Evolutionary conservation across 805 yeast genomes (phyloP), one percentile per base, ranked within the genome.

Genomic region (Wickerhamiella dianesei): DNA sequence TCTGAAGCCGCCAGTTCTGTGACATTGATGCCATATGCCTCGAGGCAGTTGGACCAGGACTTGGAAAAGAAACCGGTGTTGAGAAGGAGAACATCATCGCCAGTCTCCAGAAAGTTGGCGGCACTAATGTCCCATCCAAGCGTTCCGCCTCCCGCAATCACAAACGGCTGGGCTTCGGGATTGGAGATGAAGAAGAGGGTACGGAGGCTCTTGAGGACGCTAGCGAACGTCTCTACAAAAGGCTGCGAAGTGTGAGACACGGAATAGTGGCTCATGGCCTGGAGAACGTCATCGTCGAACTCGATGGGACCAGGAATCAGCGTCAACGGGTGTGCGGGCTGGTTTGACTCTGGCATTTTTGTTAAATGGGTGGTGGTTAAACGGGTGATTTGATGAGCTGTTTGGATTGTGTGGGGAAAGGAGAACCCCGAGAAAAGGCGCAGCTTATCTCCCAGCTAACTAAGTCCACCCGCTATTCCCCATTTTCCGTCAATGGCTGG

Each of bases 81-180:
- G 51, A 89, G 71, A 22, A 88, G 84, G 55, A 89, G 73, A 4
- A 77, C 89, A 41, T 76, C 73, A 49, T 87, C 95, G 47, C 77
- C 79, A 16, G 67, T 58, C 52, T 65, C 64, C 46, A 85, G 59
- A 54, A 87, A 70, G 66, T 89, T 88, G 32, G 94, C 73, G 21
- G 81, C 94, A 39, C 77, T 80, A 51, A 88, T 69, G 59, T 88
- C 97, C 95, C 96, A 88, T 35, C 97, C 97, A 39, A 88, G 72
- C 18, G 96, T 86, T 48, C 97, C 97, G 1, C 94, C 81, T 40
- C 96, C 97, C 2, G 92, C 73, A 48, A 89, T 61, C 14, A 89
- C 83, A 50, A 83, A 72, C 5, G 88, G 85, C 67, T 85, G 95
- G 35, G 92, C 75, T n/a, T 65, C 61, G 13, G 75, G 63, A 56